These are phyloP conservation scores for Amanita pallidorosea DNA, from an alignment of 768 basidiomycete genomes.

Conservation along the genomic window DNA sequence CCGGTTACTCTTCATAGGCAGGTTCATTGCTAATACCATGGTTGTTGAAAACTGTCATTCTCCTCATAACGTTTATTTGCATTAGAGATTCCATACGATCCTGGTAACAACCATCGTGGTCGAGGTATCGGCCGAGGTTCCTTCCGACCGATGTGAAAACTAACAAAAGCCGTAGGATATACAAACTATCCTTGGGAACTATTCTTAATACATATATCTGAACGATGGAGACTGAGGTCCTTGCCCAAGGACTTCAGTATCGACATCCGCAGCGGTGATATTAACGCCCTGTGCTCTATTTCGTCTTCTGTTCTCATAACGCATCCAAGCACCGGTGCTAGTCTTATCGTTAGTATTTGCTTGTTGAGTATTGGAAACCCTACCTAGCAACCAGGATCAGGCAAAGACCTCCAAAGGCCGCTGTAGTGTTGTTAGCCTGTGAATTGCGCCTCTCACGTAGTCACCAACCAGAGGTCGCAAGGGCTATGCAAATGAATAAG, in stretches of 20 bases:
- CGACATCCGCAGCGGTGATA: constrained; percentile 31
- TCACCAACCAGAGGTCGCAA: constrained; percentile 31
- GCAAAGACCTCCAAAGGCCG: constrained; percentile 36
- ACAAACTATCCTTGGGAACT: not conserved
- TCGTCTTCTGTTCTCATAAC: constrained; percentile 32
- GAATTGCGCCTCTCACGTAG: not conserved
- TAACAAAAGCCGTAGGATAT: constrained; percentile 4
- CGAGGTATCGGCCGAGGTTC: constrained; percentile 17
- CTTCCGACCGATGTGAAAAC: constrained; percentile 1
- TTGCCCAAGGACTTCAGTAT: constrained; percentile 30
- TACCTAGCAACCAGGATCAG: constrained; percentile 29
- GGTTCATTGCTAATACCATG: constrained; percentile 18
- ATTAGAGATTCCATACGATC: constrained; percentile 13
- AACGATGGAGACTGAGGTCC: constrained; percentile 32
- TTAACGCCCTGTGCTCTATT: constrained; percentile 29
- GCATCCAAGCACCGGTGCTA: constrained; percentile 38
- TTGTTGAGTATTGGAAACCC: constrained; percentile 6
- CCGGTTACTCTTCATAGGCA: constrained; percentile 21
- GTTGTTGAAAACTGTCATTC: constrained; percentile 18
- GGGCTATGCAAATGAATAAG: constrained; percentile 15
- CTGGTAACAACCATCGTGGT: constrained; percentile 2
- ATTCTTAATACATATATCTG: constrained; percentile 35
- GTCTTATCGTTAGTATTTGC: not conserved
- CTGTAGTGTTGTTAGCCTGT: constrained; percentile 13
- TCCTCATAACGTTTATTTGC: constrained; percentile 20